Percentiles rank a stretch among this genome's conserved stretches.
These are phyloP conservation scores for Pichia californica DNA, from an alignment of 805 yeast species.

Conservation along the genomic window DNA sequence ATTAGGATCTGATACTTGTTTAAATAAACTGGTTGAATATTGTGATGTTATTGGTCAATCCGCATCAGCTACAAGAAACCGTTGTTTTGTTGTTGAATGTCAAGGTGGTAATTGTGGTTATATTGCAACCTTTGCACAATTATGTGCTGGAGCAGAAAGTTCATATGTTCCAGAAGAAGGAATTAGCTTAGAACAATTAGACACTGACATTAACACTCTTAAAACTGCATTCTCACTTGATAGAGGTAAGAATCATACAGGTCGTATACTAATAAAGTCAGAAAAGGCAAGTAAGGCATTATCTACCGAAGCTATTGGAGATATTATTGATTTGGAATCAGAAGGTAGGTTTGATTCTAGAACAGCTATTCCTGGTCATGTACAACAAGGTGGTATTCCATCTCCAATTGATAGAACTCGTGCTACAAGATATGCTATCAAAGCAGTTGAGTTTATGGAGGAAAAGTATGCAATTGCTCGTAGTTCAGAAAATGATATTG, in stretches of 20 bases:
- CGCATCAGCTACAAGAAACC: slow-evolving; percentile 70
- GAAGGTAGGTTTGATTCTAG: slow-evolving; percentile 65
- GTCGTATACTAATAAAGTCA: slow-evolving; percentile 62
- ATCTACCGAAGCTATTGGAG: slow-evolving; percentile 62
- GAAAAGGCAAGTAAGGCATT: slow-evolving; percentile 65
- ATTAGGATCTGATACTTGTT: slow-evolving; percentile 68
- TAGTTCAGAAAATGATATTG: slow-evolving; percentile 22
- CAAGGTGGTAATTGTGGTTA: slow-evolving; percentile 85
- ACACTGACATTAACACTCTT: slow-evolving; percentile 58
- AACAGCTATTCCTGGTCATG: slow-evolving; percentile 82
- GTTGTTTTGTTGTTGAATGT: slow-evolving; percentile 75
- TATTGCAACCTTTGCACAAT: slow-evolving; percentile 61
- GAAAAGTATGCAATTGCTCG: slow-evolving; percentile 20
- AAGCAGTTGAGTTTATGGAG: slow-evolving; percentile 66
- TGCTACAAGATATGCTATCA: slow-evolving; percentile 65
- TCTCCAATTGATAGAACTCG: slow-evolving; percentile 71
- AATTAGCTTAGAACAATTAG: slow-evolving; percentile 51
- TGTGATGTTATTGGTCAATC: slow-evolving; percentile 77
- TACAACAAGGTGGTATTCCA: slow-evolving; percentile 78
- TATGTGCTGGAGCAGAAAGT: slow-evolving; percentile 68
- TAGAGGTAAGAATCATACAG: slow-evolving; percentile 59
- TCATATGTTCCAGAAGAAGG: slow-evolving; percentile 74
- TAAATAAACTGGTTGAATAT: slow-evolving; percentile 62
- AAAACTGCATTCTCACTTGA: slow-evolving; percentile 54
- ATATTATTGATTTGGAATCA: slow-evolving; percentile 58